Conservation (phyloP, 768 basidiomycete species). For the Tephrocybe sp. region DNA sequence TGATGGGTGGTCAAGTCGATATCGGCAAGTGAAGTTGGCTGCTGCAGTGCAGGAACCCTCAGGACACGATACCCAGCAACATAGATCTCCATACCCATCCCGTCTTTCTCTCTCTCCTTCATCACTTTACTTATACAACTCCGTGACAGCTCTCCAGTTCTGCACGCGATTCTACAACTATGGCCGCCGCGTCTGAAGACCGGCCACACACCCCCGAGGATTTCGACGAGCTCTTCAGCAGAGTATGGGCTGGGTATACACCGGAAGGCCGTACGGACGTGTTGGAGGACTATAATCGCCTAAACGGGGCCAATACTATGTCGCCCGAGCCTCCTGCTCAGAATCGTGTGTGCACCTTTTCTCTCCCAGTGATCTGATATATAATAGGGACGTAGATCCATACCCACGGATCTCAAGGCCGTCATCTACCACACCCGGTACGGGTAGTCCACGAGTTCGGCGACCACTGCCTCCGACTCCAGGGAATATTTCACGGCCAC, state of each 20-base stretch:
- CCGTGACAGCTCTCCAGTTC: background rate
- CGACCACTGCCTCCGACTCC: slow-evolving; percentile 28
- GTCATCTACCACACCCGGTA: slow-evolving; percentile 15
- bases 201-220: slow-evolving; percentile 39
- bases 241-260: slow-evolving; percentile 55
- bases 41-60: slow-evolving; percentile 14
- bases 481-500: slow-evolving; percentile 9
- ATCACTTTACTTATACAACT: slow-evolving; percentile 2
- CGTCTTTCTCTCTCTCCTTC: background rate
- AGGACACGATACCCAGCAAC: slow-evolving; percentile 11
- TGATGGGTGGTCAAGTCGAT: slow-evolving; percentile 12
- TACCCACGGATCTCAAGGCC: slow-evolving; percentile 13
- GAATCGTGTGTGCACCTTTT: slow-evolving; percentile 10
- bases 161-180: background rate
- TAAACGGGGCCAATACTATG: background rate
- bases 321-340: slow-evolving; percentile 6
- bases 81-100: slow-evolving; percentile 9
- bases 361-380: background rate
- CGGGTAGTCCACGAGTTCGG: slow-evolving; percentile 13
- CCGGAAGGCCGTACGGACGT: slow-evolving; percentile 23
- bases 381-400: slow-evolving; percentile 6
- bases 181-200: slow-evolving; percentile 10
- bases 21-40: slow-evolving; percentile 15
- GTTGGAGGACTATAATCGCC: slow-evolving; percentile 1
- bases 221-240: slow-evolving; percentile 56